A percentile compares a stretch with the other conserved stretches of the same genome.
phyloP scores from a whole-genome alignment of 176 grass and related monocot genomes.

The Oropetium thomaeum region DNA sequence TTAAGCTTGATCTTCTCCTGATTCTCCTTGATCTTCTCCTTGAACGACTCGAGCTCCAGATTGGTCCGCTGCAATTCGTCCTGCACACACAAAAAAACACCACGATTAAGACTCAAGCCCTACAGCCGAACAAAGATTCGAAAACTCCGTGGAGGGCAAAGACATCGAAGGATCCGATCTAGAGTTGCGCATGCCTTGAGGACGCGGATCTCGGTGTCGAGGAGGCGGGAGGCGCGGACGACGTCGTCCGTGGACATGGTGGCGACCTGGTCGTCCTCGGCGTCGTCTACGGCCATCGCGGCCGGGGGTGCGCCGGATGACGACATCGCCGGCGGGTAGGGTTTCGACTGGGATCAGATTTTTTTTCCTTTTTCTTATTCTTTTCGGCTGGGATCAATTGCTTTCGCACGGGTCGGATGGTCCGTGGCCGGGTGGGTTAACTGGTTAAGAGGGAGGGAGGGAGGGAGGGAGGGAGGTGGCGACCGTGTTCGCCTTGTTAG shows the following conservation, averaged over 20 bases:
- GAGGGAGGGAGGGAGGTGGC: no score
- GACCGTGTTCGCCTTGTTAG: no score
- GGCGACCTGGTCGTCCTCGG: conserved; percentile 63
- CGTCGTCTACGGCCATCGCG: conserved; percentile 45
- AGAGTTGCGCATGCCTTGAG: conserved; percentile 53
- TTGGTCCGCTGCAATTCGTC: conserved; percentile 70
- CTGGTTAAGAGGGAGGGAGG: no score
- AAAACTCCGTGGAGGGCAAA: not conserved
- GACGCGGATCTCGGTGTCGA: conserved; percentile 82
- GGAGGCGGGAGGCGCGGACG: conserved; percentile 52
- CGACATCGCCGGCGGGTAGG: conserved; percentile 28
- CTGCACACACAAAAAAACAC: not conserved
- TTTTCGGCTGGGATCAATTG: no score
- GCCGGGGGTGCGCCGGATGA: not conserved
- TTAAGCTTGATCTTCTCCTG: conserved; percentile 89
- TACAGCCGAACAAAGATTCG: not conserved
- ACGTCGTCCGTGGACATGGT: conserved; percentile 78
- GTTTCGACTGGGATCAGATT: not conserved
- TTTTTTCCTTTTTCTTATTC: no score
- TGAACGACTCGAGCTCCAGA: conserved; percentile 60
- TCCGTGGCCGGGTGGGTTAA: no score
- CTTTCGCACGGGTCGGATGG: no score
- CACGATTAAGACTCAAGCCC: not conserved
- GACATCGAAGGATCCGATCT: not conserved
- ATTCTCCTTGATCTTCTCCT: conserved; percentile 82